Conservation (phyloP, 2,329 filamentous ascomycete species). For the Helicocarpus griseus region DNA sequence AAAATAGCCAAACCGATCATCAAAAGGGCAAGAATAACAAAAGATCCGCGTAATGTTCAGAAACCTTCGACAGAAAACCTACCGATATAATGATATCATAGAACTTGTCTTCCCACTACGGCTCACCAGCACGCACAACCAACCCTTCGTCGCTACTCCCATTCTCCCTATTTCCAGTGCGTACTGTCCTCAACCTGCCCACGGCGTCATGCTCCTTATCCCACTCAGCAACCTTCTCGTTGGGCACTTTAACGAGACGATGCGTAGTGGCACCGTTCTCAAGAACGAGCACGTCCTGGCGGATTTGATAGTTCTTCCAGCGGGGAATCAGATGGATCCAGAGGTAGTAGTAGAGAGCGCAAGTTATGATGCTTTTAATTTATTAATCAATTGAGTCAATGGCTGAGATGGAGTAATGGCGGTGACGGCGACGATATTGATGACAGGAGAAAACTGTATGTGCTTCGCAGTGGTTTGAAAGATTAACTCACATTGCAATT, state of each 20-base stretch:
- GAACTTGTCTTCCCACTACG: no score
- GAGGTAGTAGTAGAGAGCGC: constrained; percentile 3
- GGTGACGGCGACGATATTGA: no score
- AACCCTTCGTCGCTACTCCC: neutral
- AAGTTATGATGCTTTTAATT: neutral
- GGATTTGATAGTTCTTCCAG: constrained; percentile 44
- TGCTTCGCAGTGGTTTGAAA: no score
- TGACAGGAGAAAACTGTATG: neutral
- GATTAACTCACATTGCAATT: constrained; percentile 53
- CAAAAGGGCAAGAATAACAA: no score
- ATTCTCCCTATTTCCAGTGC: neutral
- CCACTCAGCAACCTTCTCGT: constrained; percentile 45
- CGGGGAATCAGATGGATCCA: neutral
- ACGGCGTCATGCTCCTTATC: constrained; percentile 47
- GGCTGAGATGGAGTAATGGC: no score
- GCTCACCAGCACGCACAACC: neutral
- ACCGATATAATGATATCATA: no score
- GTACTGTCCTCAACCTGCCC: constrained; percentile 16
- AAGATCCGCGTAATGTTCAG: no score
- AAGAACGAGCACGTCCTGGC: constrained; percentile 45
- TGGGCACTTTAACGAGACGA: constrained; percentile 46
- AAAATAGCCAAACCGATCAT: no score
- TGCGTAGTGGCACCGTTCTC: constrained; percentile 42
- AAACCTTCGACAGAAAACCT: no score
- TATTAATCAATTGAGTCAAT: no score